phyloP scores from a whole-genome alignment of 2,329 filamentous ascomycete genomes.

The Ophiosphaerella herpotricha region DNA sequence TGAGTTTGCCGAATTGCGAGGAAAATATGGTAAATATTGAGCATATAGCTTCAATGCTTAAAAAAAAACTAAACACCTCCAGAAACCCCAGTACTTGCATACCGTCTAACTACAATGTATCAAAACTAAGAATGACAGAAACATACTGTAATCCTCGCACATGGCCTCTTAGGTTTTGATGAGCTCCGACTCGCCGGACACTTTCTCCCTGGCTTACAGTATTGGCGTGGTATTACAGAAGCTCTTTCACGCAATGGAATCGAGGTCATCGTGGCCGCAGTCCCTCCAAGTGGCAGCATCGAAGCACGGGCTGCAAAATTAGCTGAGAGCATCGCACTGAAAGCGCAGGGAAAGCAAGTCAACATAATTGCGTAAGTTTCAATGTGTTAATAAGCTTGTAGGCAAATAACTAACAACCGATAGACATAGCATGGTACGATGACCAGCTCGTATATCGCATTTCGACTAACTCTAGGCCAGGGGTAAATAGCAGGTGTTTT shows the following conservation, averaged over 20 bases:
- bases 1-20: slow-evolving; percentile 64
- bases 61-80: slow-evolving; percentile 13
- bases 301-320: slow-evolving; percentile 61
- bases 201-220: slow-evolving; percentile 62
- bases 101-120: slow-evolving; percentile 19
- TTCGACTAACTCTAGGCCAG: slow-evolving; percentile 33
- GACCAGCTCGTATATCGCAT: background rate
- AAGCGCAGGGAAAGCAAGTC: slow-evolving; percentile 61
- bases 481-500: slow-evolving; percentile 35
- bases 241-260: slow-evolving; percentile 61
- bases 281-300: slow-evolving; percentile 64
- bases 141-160: slow-evolving; percentile 65
- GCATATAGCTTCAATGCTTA: background rate
- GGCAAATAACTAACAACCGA: slow-evolving; percentile 15
- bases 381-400: background rate
- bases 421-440: slow-evolving; percentile 60
- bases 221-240: slow-evolving; percentile 68
- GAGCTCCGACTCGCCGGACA: slow-evolving; percentile 61
- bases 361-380: slow-evolving; percentile 66
- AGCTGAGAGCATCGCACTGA: slow-evolving; percentile 57
- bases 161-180: slow-evolving; percentile 69
- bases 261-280: slow-evolving; percentile 64
- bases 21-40: slow-evolving; percentile 57
- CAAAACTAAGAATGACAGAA: slow-evolving; percentile 44
- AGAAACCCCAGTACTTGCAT: slow-evolving; percentile 41